These are phyloP conservation scores for Mycena filopes DNA, from an alignment of 768 basidiomycete species.

Conservation along the genomic window DNA sequence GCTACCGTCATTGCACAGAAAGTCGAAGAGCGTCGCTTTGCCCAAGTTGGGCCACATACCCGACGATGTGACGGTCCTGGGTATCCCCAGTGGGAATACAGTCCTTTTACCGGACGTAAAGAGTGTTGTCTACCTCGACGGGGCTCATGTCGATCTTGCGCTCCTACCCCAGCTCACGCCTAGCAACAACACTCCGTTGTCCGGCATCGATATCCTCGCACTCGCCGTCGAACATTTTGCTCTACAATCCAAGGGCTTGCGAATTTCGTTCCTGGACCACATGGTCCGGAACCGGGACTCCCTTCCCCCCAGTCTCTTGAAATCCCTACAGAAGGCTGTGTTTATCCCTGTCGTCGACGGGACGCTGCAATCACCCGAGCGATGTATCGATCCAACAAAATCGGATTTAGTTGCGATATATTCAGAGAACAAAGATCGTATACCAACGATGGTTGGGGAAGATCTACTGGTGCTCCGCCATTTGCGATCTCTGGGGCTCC, in stretches of 20 bases:
- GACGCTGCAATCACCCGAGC: slow-evolving; percentile 18
- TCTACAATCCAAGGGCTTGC: slow-evolving; percentile 39
- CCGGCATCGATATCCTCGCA: slow-evolving; percentile 39
- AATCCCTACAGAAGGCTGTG: slow-evolving; percentile 34
- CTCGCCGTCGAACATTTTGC: slow-evolving; percentile 43
- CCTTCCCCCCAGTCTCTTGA: slow-evolving; percentile 40
- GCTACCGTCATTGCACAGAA: slow-evolving; percentile 28
- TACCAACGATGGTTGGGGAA: slow-evolving; percentile 27
- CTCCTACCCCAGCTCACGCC: slow-evolving; percentile 42
- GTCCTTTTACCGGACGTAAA: slow-evolving; percentile 40
- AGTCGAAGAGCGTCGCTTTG: slow-evolving; percentile 26
- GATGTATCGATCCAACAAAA: slow-evolving; percentile 32
- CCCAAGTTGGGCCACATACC: slow-evolving; percentile 18
- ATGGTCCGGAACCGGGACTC: slow-evolving; percentile 37
- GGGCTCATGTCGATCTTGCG: slow-evolving; percentile 30
- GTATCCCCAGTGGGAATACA: slow-evolving; percentile 21
- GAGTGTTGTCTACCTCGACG: slow-evolving; percentile 43
- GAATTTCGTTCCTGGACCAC: slow-evolving; percentile 41
- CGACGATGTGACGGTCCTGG: slow-evolving; percentile 21
- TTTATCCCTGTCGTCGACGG: slow-evolving; percentile 42
- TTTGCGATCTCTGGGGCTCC: slow-evolving; percentile 38
- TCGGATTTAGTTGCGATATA: slow-evolving; percentile 28
- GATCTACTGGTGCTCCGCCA: slow-evolving; percentile 26
- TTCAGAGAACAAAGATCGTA: slow-evolving; percentile 29
- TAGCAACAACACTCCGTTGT: slow-evolving; percentile 25